Conservation (phyloP, 768 basidiomycete species). For the Hypholoma fasciculare region DNA sequence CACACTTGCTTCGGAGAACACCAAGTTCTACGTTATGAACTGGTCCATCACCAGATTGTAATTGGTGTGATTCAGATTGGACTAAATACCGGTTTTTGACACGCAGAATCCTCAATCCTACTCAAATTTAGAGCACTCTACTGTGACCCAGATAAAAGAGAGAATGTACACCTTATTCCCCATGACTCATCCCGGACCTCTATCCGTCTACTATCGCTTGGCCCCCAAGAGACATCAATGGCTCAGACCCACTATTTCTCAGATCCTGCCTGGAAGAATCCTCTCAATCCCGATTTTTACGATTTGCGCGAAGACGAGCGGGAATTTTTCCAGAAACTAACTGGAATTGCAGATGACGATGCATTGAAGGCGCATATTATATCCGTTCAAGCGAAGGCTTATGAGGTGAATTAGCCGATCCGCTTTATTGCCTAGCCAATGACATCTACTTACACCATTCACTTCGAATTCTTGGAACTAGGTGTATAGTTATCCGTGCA, state of each 20-base stretch:
- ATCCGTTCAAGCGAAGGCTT: slow-evolving; percentile 34
- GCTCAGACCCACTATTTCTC: neutral
- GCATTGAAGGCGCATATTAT: slow-evolving; percentile 39
- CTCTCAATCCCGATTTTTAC: slow-evolving; percentile 25
- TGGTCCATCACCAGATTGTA: slow-evolving; percentile 11
- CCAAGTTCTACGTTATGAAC: slow-evolving; percentile 13
- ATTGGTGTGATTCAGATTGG: neutral
- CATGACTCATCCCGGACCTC: neutral
- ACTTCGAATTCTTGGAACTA: slow-evolving; percentile 4
- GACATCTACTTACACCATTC: neutral
- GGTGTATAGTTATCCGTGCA: slow-evolving; percentile 38
- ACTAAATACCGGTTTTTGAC: neutral
- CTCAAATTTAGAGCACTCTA: neutral
- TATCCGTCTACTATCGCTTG: neutral
- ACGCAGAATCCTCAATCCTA: neutral
- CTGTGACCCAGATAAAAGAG: neutral
- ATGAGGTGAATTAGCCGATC: slow-evolving; percentile 7
- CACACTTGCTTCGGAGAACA: neutral
- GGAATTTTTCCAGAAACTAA: slow-evolving; percentile 34
- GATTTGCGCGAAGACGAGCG: slow-evolving; percentile 25
- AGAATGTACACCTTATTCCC: neutral
- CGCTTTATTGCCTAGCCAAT: neutral
- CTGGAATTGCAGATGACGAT: slow-evolving; percentile 35
- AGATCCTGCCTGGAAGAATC: slow-evolving; percentile 1
- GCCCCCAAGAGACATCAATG: neutral